Conservation (phyloP, 1,139 yeast species). For the Candida sp. region DNA sequence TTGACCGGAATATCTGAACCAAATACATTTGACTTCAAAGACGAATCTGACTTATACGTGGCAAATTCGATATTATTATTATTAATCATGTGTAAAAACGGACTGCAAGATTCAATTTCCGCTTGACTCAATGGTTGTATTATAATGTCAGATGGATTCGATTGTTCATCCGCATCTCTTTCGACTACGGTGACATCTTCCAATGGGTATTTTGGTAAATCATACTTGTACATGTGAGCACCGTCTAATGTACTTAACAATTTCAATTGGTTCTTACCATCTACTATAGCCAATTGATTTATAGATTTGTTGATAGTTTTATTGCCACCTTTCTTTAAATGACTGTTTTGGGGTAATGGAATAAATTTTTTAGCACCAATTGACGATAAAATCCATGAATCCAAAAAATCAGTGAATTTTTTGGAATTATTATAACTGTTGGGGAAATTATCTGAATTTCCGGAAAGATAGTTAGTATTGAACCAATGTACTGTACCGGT, state of each 20-base stretch:
- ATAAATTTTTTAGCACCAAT: constrained; percentile 29
- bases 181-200: not conserved
- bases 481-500: constrained; percentile 69
- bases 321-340: constrained; percentile 8
- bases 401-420: constrained; percentile 20
- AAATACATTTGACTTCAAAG: constrained; percentile 9
- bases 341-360: constrained; percentile 23
- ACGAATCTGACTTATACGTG: constrained; percentile 17
- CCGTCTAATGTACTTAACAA: constrained; percentile 46
- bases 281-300: constrained; percentile 37
- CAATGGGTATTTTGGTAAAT: constrained; percentile 30
- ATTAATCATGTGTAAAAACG: constrained; percentile 48
- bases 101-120: constrained; percentile 64
- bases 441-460: constrained; percentile 25
- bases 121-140: constrained; percentile 50
- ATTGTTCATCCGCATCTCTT: not conserved
- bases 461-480: constrained; percentile 37
- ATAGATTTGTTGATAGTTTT: constrained; percentile 1
- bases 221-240: constrained; percentile 38
- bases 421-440: constrained; percentile 11
- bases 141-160: not conserved
- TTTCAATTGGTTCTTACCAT: constrained; percentile 32
- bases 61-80: constrained; percentile 33
- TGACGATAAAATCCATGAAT: constrained; percentile 41
- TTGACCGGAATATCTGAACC: constrained; percentile 13